These are phyloP conservation scores for Gyromitra esculenta DNA, from an alignment of 2,329 filamentous ascomycete species.

Conservation along the genomic window DNA sequence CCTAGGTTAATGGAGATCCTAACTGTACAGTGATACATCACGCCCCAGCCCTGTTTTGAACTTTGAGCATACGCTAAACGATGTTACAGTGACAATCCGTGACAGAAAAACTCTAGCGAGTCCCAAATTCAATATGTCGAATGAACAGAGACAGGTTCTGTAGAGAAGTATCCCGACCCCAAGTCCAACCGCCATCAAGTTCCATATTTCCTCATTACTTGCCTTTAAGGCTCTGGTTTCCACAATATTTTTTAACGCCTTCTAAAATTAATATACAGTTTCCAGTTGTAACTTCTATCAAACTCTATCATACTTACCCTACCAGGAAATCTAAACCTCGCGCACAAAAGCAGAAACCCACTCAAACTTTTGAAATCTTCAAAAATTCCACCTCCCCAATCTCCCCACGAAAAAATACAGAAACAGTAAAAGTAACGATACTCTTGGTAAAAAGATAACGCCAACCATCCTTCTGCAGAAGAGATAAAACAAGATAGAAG, in stretches of 20 bases:
- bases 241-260: background rate
- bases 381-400: background rate
- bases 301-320: background rate
- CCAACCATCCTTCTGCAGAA: background rate
- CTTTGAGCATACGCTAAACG: background rate
- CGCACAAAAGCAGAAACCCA: background rate
- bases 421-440: background rate
- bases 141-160: too few relatives aligned
- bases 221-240: background rate
- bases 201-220: background rate
- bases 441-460: background rate
- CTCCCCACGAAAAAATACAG: background rate
- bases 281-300: background rate
- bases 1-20: background rate
- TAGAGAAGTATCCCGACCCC: too few relatives aligned
- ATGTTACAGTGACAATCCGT: background rate
- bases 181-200: too few relatives aligned
- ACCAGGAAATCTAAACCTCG: background rate
- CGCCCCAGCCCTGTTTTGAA: background rate
- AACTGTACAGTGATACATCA: background rate
- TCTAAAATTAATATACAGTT: background rate
- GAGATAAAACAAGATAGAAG: conserved; percentile 4
- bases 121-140: too few relatives aligned
- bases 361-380: background rate
- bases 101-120: background rate